A percentile compares a stretch with the other conserved stretches of the same genome.
Conservation (phyloP, 192 early-diverging fungal genomes). For the Gryganskiella cystojenkinii region DNA sequence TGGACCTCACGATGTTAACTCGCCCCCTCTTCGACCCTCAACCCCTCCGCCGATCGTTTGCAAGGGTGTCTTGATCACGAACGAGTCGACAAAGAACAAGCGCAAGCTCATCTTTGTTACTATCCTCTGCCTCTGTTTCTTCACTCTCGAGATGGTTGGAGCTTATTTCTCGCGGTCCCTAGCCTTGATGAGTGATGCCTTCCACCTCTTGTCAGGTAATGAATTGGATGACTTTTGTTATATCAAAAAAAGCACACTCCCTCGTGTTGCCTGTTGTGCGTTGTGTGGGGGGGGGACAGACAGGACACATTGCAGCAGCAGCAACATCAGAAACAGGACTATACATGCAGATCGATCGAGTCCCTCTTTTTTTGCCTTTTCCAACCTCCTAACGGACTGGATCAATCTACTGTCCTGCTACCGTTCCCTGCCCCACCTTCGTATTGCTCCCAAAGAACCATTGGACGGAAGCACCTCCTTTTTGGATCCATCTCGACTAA, state of each 20-base stretch:
- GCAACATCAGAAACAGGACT: too few species aligned
- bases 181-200: conserved; percentile 80
- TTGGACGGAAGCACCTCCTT: too few species aligned
- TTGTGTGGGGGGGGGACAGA: too few species aligned
- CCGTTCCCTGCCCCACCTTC: too few species aligned
- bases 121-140: conserved; percentile 60
- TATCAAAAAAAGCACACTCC: too few species aligned
- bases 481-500: neutral
- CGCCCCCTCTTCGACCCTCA: conserved; percentile 9
- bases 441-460: too few species aligned
- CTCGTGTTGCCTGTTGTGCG: too few species aligned
- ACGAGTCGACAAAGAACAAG: conserved; percentile 52
- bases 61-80: conserved; percentile 49
- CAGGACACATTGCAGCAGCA: too few species aligned
- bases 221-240: too few species aligned
- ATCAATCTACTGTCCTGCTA: neutral
- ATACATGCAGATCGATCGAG: too few species aligned
- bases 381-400: neutral
- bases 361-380: conserved; percentile 1
- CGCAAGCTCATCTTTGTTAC: conserved; percentile 52
- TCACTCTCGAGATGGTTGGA: conserved; percentile 71
- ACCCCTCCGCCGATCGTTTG: conserved; percentile 43
- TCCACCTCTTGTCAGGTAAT: conserved; percentile 80
- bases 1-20: conserved; percentile 19
- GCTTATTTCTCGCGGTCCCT: conserved; percentile 72